A percentile compares a stretch with the other conserved stretches of the same genome.
These are phyloP conservation scores for Bipolaris cookei DNA, from an alignment of 2,329 filamentous ascomycete species.

Conservation along the genomic window DNA sequence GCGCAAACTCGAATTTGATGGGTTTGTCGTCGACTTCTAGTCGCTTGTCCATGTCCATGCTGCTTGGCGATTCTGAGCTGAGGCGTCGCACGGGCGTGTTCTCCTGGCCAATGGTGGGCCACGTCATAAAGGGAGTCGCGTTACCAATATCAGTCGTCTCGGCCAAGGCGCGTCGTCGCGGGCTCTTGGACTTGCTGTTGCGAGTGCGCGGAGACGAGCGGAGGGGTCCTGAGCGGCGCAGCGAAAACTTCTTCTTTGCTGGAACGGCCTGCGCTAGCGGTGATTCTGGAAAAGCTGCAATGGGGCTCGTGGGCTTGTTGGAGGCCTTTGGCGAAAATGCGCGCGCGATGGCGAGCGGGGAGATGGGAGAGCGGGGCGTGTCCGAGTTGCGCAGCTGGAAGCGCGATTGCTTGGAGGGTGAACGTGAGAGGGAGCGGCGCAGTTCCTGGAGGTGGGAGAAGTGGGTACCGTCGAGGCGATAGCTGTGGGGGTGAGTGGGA, in stretches of 20 bases:
- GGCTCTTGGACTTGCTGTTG: constrained; percentile 73
- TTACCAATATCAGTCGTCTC: constrained; percentile 75
- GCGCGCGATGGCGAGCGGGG: constrained; percentile 53
- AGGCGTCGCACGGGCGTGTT: constrained; percentile 45
- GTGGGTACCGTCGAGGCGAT: constrained; percentile 73
- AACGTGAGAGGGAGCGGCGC: constrained; percentile 85
- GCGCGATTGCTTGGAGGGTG: constrained; percentile 79
- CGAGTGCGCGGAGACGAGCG: constrained; percentile 68
- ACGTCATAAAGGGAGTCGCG: constrained; percentile 60
- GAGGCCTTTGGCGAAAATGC: constrained; percentile 53
- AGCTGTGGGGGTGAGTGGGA: constrained; percentile 72
- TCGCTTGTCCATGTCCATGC: constrained; percentile 51
- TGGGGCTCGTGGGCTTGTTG: constrained; percentile 56
- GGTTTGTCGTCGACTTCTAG: constrained; percentile 53
- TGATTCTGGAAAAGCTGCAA: constrained; percentile 62
- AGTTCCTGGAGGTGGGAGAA: constrained; percentile 82
- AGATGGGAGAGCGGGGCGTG: constrained; percentile 50
- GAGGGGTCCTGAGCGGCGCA: constrained; percentile 57
- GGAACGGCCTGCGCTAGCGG: constrained; percentile 65
- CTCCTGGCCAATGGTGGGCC: constrained; percentile 57
- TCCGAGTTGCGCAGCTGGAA: constrained; percentile 68
- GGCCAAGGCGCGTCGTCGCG: constrained; percentile 72
- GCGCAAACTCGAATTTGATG: constrained; percentile 56
- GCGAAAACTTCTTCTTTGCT: constrained; percentile 63
- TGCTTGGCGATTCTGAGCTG: constrained; percentile 34